Evolutionary conservation across 2,329 filamentous ascomycete genomes (phyloP).

Genomic region (Podosphaera aphanis): DNA sequence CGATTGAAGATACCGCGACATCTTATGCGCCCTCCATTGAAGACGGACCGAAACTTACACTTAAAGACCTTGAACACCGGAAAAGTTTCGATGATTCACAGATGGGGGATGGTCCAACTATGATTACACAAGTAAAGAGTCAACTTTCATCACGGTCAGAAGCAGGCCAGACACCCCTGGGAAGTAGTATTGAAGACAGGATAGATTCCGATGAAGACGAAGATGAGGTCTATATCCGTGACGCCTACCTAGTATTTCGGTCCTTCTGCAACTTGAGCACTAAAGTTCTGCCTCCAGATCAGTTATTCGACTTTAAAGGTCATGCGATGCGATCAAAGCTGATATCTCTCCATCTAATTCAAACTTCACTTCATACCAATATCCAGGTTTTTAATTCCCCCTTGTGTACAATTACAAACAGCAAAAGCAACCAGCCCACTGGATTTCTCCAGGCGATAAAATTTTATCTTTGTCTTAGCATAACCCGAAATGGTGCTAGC

Average conservation of each 20-base stretch:
- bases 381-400: conserved; percentile 77
- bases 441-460: conserved; percentile 87
- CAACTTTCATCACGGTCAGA: conserved; percentile 22
- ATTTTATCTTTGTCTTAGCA: conserved; percentile 83
- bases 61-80: conserved; percentile 42
- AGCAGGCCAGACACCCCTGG: conserved; percentile 30
- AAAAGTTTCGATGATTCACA: conserved; percentile 44
- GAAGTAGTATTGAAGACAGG: conserved; percentile 30
- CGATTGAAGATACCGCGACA: conserved; percentile 8
- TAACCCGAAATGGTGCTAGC: conserved; percentile 87
- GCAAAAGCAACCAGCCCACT: conserved; percentile 67
- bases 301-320: conserved; percentile 76
- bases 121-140: conserved; percentile 36
- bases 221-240: conserved; percentile 90
- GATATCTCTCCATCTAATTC: conserved; percentile 82
- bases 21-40: conserved; percentile 14
- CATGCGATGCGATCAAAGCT: conserved; percentile 96
- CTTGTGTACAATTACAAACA: conserved; percentile 75
- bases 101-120: conserved; percentile 41
- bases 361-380: conserved; percentile 87
- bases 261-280: conserved; percentile 96
- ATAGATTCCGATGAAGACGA: conserved; percentile 43
- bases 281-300: conserved; percentile 69
- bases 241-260: conserved; percentile 89
- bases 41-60: conserved; percentile 30